Conservation (phyloP, 768 basidiomycete species). For the Lyophyllum shimeji region DNA sequence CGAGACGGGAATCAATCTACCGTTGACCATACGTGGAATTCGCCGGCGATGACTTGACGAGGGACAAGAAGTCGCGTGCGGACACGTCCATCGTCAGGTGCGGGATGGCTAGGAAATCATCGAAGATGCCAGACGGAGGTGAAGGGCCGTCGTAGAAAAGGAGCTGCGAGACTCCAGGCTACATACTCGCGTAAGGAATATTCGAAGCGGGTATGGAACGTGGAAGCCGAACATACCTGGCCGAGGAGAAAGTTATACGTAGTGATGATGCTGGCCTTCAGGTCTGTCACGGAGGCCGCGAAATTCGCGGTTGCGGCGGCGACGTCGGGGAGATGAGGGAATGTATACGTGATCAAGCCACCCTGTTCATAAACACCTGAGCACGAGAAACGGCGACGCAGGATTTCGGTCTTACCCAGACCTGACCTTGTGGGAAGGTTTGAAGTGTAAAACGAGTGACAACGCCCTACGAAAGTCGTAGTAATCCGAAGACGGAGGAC, state of each 20-base stretch:
- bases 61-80: conserved; percentile 39
- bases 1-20: conserved; percentile 10
- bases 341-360: conserved; percentile 39
- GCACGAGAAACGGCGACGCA: background rate
- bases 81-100: conserved; percentile 33
- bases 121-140: conserved; percentile 49
- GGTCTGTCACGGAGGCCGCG: conserved; percentile 40
- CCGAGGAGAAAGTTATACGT: conserved; percentile 39
- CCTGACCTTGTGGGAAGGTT: conserved; percentile 50
- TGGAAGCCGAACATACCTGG: conserved; percentile 28
- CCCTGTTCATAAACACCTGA: conserved; percentile 34
- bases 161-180: conserved; percentile 25
- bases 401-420: conserved; percentile 49
- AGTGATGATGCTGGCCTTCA: conserved; percentile 50
- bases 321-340: conserved; percentile 22
- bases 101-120: conserved; percentile 48
- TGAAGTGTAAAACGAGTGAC: conserved; percentile 58
- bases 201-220: background rate
- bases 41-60: conserved; percentile 37
- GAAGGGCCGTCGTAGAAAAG: conserved; percentile 62
- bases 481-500: background rate
- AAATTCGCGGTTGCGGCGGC: conserved; percentile 40
- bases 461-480: conserved; percentile 39
- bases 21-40: conserved; percentile 29
- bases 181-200: background rate